These are phyloP conservation scores for Colletotrichum lupini DNA, from an alignment of 2,329 filamentous ascomycete genomes.

Conservation along the genomic window DNA sequence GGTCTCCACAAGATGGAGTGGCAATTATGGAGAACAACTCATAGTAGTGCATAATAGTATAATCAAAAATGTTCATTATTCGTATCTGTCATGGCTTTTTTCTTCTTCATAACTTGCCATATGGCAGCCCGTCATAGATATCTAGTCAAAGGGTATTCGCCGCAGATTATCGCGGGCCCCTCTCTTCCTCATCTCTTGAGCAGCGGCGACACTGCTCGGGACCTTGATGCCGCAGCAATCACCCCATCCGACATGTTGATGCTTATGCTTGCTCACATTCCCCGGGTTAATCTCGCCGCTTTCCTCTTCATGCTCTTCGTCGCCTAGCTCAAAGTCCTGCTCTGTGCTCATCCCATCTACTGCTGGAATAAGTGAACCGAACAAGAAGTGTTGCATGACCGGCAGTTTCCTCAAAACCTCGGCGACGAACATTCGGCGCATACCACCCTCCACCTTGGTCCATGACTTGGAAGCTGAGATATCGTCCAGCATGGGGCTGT, in stretches of 20 bases:
- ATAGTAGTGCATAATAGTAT: conserved; percentile 4
- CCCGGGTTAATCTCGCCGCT: conserved; percentile 64
- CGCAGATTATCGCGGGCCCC: conserved; percentile 70
- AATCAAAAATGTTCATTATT: background rate
- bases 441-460: conserved; percentile 92
- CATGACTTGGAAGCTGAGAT: conserved; percentile 91
- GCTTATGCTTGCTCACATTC: conserved; percentile 75
- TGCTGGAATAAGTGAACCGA: conserved; percentile 86
- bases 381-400: conserved; percentile 98
- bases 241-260: conserved; percentile 82
- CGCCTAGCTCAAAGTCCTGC: conserved; percentile 57
- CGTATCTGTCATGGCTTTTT: background rate
- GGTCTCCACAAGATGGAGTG: too few relatives aligned
- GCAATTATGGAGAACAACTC: background rate
- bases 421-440: conserved; percentile 95
- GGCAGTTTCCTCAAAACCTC: conserved; percentile 94
- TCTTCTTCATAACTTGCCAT: background rate
- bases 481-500: conserved; percentile 97
- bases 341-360: conserved; percentile 82
- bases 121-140: background rate
- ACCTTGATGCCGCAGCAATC: conserved; percentile 99
- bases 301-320: conserved; percentile 63
- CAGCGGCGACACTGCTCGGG: conserved; percentile 91
- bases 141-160: conserved; percentile 83
- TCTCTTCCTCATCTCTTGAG: conserved; percentile 86